Evolutionary conservation across 176 grass and related monocot genomes (phyloP).

Genomic region (Cymbopogon citratus): DNA sequence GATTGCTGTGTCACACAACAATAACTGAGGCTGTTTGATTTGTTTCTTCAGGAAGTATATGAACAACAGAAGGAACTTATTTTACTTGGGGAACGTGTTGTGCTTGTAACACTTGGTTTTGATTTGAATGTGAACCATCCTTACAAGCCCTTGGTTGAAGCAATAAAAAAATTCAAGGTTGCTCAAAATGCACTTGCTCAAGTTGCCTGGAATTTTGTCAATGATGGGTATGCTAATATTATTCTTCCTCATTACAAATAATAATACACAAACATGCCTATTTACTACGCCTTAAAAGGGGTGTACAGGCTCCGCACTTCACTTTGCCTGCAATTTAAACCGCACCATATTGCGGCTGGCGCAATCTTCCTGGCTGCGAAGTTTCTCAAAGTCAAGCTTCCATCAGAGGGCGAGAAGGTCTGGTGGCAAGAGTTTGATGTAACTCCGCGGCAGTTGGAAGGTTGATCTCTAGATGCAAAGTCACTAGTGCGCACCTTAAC

Average conservation of each 20-base stretch:
- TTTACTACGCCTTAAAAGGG: slow-evolving; percentile 59
- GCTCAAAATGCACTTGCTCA: slow-evolving; percentile 92
- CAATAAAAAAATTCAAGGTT: slow-evolving; percentile 92
- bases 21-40: no score
- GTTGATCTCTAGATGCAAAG: slow-evolving; percentile 54
- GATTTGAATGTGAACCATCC: slow-evolving; percentile 88
- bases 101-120: slow-evolving; percentile 83
- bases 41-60: no score
- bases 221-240: slow-evolving; percentile 89
- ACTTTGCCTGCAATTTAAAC: slow-evolving; percentile 94
- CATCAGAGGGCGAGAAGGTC: slow-evolving; percentile 90
- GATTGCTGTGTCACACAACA: no score
- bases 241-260: slow-evolving; percentile 41
- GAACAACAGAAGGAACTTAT: slow-evolving; percentile 54
- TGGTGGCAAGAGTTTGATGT: slow-evolving; percentile 99
- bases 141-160: slow-evolving; percentile 95
- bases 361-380: slow-evolving; percentile 96
- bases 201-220: slow-evolving; percentile 99
- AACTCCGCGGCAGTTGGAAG: slow-evolving; percentile 92
- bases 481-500: background rate
- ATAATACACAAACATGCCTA: slow-evolving; percentile 45
- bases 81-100: slow-evolving; percentile 78
- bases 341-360: slow-evolving; percentile 92
- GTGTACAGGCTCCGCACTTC: slow-evolving; percentile 89
- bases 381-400: slow-evolving; percentile 98